phyloP scores from a whole-genome alignment of 2,329 filamentous ascomycete genomes.

The Helicocarpus griseus region DNA sequence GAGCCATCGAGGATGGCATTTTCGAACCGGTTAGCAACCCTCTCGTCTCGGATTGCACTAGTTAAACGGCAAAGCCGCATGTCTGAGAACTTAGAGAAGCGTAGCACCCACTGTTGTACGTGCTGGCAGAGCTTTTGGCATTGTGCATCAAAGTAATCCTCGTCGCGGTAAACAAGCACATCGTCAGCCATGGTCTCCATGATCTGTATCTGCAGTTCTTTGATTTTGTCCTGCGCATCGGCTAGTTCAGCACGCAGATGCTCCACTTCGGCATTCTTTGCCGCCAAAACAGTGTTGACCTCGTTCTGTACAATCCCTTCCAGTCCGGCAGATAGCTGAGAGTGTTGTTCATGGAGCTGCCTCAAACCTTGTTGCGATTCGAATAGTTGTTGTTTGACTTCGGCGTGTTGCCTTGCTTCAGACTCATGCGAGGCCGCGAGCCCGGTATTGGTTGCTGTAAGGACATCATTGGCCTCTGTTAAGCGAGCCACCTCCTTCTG shows the following conservation, averaged over 20 bases:
- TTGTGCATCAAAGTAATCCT: slow-evolving; percentile 89
- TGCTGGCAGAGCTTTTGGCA: slow-evolving; percentile 94
- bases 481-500: slow-evolving; percentile 73
- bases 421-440: slow-evolving; percentile 64
- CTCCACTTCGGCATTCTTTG: slow-evolving; percentile 76
- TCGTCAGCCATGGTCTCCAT: slow-evolving; percentile 52
- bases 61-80: slow-evolving; percentile 77
- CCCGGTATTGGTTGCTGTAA: slow-evolving; percentile 65
- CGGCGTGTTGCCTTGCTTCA: slow-evolving; percentile 54
- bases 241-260: slow-evolving; percentile 69
- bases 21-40: slow-evolving; percentile 87
- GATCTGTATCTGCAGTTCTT: slow-evolving; percentile 51
- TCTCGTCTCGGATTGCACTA: slow-evolving; percentile 78
- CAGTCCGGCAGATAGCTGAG: slow-evolving; percentile 52
- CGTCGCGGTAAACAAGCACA: slow-evolving; percentile 72
- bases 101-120: slow-evolving; percentile 93
- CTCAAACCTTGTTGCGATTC: slow-evolving; percentile 60
- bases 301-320: slow-evolving; percentile 52
- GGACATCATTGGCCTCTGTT: slow-evolving; percentile 69
- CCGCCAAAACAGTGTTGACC: slow-evolving; percentile 56
- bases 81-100: slow-evolving; percentile 97
- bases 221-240: slow-evolving; percentile 54
- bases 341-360: slow-evolving; percentile 54
- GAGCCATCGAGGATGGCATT: slow-evolving; percentile 90
- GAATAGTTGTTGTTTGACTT: slow-evolving; percentile 44